phyloP scores from a whole-genome alignment of 352 stramenopile species.

The Achlya hypogyna region DNA sequence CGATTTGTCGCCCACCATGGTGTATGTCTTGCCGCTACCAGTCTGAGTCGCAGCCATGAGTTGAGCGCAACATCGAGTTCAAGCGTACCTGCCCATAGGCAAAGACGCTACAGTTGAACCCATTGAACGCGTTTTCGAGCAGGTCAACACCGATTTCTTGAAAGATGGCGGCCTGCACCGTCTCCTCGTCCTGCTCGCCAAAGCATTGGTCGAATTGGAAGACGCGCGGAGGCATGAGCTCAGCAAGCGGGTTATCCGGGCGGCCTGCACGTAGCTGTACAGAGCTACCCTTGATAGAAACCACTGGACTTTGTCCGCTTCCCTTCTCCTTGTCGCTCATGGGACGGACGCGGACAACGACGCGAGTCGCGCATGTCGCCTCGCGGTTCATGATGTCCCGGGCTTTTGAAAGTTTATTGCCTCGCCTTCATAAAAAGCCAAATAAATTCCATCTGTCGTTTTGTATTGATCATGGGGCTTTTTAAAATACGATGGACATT shows the following conservation, averaged over 20 bases:
- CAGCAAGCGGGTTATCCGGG: slow-evolving; percentile 21
- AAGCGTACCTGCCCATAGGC: slow-evolving; percentile 41
- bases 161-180: slow-evolving; percentile 70
- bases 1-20: slow-evolving; percentile 70
- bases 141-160: slow-evolving; percentile 62
- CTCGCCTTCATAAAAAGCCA: neutral
- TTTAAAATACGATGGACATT: neutral
- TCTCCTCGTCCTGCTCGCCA: slow-evolving; percentile 30
- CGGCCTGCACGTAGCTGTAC: slow-evolving; percentile 40
- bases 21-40: slow-evolving; percentile 74
- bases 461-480: neutral
- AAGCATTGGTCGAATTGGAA: slow-evolving; percentile 81
- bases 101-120: slow-evolving; percentile 78
- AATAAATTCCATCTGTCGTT: neutral
- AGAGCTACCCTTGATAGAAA: slow-evolving; percentile 35
- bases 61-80: neutral
- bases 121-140: slow-evolving; percentile 62
- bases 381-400: neutral
- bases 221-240: slow-evolving; percentile 38
- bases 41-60: slow-evolving; percentile 36
- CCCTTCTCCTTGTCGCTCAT: slow-evolving; percentile 48
- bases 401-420: neutral
- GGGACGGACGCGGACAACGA: slow-evolving; percentile 62
- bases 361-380: slow-evolving; percentile 50
- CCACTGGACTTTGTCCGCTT: slow-evolving; percentile 38